Percentiles rank a stretch among this genome's conserved stretches.
Evolutionary conservation across 106 monocot species (phyloP).

Genomic region (Apostasia ramifera): DNA sequence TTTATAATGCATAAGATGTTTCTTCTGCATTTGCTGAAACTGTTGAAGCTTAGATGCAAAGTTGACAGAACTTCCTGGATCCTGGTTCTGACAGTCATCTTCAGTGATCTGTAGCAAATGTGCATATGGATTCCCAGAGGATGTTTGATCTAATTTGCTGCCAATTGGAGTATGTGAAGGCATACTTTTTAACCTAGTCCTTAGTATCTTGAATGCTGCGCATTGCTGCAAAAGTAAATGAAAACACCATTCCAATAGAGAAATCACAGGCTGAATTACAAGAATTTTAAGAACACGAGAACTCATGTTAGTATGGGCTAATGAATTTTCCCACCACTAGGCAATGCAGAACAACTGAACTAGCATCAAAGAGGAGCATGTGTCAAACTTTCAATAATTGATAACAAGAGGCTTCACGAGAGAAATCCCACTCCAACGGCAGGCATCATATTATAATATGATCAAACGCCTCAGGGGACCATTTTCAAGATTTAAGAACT

Average conservation of each 20-base stretch:
- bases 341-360: too few relatives aligned
- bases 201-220: conserved; percentile 74
- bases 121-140: conserved; percentile 32
- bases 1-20: conserved; percentile 40
- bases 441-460: too few relatives aligned
- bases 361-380: too few relatives aligned
- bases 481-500: too few relatives aligned
- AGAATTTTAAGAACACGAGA: too few relatives aligned
- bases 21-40: conserved; percentile 50
- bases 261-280: background rate
- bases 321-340: too few relatives aligned
- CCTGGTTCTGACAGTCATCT: conserved; percentile 23
- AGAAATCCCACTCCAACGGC: too few relatives aligned
- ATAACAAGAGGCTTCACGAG: too few relatives aligned
- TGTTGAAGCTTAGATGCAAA: conserved; percentile 49
- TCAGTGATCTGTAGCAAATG: conserved; percentile 30
- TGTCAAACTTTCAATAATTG: too few relatives aligned
- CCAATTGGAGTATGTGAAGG: conserved; percentile 26
- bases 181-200: conserved; percentile 72
- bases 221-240: conserved; percentile 64
- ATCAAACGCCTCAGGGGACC: too few relatives aligned
- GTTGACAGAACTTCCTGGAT: conserved; percentile 33
- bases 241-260: background rate
- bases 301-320: too few relatives aligned
- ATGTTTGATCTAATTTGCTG: conserved; percentile 24